Conservation (phyloP, 768 basidiomycete genomes). For the Tricholoma bakamatsutake region DNA sequence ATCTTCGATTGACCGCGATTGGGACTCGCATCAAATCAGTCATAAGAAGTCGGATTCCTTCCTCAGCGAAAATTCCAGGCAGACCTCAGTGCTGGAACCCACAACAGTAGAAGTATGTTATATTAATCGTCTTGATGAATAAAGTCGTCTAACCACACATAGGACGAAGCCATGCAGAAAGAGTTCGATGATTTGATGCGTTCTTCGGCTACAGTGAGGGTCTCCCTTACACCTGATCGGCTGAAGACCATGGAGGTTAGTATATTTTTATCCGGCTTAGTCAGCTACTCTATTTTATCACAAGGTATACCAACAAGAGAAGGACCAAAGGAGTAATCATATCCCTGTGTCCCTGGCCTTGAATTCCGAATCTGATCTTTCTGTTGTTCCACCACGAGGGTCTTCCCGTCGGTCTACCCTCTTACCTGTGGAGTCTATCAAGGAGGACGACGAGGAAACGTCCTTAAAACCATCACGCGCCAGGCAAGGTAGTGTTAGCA, state of each 20-base stretch:
- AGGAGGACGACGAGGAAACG: constrained; percentile 59
- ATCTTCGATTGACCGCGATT: constrained; percentile 33
- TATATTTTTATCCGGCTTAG: constrained; percentile 37
- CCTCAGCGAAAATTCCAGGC: constrained; percentile 44
- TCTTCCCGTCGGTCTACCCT: constrained; percentile 37
- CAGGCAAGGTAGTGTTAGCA: constrained; percentile 42
- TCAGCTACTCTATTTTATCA: constrained; percentile 22
- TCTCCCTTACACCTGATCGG: constrained; percentile 92
- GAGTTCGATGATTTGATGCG: constrained; percentile 94
- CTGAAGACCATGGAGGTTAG: constrained; percentile 82
- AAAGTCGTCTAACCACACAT: constrained; percentile 7
- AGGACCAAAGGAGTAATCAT: constrained; percentile 40
- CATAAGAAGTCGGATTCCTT: constrained; percentile 53
- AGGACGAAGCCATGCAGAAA: constrained; percentile 57
- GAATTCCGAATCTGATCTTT: constrained; percentile 30
- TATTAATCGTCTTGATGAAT: constrained; percentile 4
- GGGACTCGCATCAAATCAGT: constrained; percentile 32
- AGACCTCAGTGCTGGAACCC: constrained; percentile 19
- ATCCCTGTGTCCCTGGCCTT: constrained; percentile 30
- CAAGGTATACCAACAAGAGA: constrained; percentile 74
- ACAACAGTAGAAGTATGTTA: constrained; percentile 30
- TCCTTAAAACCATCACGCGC: constrained; percentile 31
- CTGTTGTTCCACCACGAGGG: constrained; percentile 26
- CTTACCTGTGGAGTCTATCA: constrained; percentile 57
- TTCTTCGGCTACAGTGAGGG: constrained; percentile 87